Conservation (phyloP, 2,329 filamentous ascomycete species). For the Immersiporthe knoxdaviesiana region DNA sequence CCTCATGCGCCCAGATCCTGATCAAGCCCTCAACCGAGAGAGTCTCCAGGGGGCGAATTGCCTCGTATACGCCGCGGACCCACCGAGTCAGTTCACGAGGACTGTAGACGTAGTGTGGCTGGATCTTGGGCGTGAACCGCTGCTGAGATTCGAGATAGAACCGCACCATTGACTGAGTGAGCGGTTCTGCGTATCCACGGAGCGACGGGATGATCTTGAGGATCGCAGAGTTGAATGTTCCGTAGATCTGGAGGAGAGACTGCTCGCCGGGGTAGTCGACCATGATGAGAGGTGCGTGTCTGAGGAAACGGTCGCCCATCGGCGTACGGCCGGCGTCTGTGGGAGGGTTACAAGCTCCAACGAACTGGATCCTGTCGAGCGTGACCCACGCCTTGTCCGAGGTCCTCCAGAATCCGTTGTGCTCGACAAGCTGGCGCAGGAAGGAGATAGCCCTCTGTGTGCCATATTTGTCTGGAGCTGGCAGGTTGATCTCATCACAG, state of each 20-base stretch:
- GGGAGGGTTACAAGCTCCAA: conserved; percentile 97
- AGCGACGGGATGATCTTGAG: conserved; percentile 95
- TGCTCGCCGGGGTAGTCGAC: conserved; percentile 97
- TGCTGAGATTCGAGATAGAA: conserved; percentile 95
- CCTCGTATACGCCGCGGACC: conserved; percentile 97
- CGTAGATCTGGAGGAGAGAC: conserved; percentile 95
- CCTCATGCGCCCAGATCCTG: conserved; percentile 97
- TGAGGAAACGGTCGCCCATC: conserved; percentile 88
- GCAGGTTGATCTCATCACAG: conserved; percentile 99
- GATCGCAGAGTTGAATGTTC: conserved; percentile 94
- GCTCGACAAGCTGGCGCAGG: conserved; percentile 93
- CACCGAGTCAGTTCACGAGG: conserved; percentile 97
- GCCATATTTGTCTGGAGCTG: conserved; percentile 94
- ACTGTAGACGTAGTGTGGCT: conserved; percentile 99
- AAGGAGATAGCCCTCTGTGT: conserved; percentile 98
- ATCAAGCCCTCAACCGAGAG: conserved; percentile 89
- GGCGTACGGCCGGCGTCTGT: conserved; percentile 96
- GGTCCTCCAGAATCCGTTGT: conserved; percentile 98
- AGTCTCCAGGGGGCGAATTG: conserved; percentile 87
- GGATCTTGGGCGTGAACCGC: conserved; percentile 92
- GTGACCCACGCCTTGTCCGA: conserved; percentile 98
- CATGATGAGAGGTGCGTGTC: conserved; percentile 98
- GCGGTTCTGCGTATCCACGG: conserved; percentile 90
- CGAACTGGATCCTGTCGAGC: conserved; percentile 96
- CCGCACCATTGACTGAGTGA: conserved; percentile 97